Conservation (phyloP, 257 asterid species). For the Striga asiatica region DNA sequence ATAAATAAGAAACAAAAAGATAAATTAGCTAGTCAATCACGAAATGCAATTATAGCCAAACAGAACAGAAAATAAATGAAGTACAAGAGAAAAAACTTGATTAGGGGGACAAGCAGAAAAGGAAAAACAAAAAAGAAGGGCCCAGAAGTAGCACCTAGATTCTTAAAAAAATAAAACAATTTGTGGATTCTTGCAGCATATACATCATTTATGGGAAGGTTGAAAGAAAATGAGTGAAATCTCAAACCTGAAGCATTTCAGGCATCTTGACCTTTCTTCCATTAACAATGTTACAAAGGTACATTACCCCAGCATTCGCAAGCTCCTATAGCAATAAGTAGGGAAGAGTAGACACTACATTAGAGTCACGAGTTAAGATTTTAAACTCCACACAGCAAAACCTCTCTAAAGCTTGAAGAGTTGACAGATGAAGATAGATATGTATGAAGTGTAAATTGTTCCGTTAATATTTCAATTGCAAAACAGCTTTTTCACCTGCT, state of each 20-base stretch:
- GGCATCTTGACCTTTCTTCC: constrained; percentile 59
- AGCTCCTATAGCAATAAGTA: constrained; percentile 35
- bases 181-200: not conserved
- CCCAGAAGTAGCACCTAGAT: not conserved
- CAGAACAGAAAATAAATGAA: no score
- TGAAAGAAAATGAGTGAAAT: not conserved
- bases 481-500: constrained; percentile 47
- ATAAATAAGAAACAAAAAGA: no score
- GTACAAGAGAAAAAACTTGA: no score
- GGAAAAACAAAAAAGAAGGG: not conserved
- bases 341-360: not conserved
- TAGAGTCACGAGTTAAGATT: no score
- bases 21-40: no score
- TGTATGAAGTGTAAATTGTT: no score
- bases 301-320: constrained; percentile 68
- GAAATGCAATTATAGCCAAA: no score
- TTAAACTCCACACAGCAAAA: not conserved
- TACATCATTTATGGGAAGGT: not conserved
- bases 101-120: no score
- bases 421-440: not conserved
- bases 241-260: constrained; percentile 49
- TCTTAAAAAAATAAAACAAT: not conserved
- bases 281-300: constrained; percentile 43
- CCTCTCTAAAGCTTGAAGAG: not conserved
- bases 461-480: no score